These are phyloP conservation scores for Sabuloglossum arenarium DNA, from an alignment of 495 filamentous ascomycete genomes.

Conservation along the genomic window DNA sequence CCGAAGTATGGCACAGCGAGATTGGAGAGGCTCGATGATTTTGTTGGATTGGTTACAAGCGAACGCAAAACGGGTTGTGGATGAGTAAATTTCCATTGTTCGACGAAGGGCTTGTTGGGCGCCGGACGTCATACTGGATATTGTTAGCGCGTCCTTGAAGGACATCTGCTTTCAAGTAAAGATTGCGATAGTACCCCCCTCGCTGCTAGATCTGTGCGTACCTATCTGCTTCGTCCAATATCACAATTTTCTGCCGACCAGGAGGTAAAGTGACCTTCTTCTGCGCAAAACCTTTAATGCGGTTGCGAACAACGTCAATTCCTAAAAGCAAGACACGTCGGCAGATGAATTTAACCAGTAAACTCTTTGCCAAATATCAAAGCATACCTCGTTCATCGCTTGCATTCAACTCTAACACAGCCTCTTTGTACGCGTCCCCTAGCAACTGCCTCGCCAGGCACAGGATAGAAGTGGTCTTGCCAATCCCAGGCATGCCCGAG, in stretches of 20 bases:
- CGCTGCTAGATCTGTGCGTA: not conserved
- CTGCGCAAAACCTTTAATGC: constrained; percentile 97
- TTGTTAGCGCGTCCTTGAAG: not conserved
- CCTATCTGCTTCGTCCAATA: constrained; percentile 83
- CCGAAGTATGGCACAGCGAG: constrained; percentile 86
- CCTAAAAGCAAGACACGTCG: constrained; percentile 20
- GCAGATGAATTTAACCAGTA: not conserved
- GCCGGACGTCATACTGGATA: constrained; percentile 67
- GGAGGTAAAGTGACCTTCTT: constrained; percentile 93
- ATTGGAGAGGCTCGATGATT: constrained; percentile 96
- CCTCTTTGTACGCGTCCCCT: constrained; percentile 91
- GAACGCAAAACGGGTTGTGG: constrained; percentile 93
- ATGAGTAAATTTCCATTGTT: constrained; percentile 98
- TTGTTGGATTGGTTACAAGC: constrained; percentile 98
- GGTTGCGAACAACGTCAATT: constrained; percentile 95
- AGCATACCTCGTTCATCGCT: constrained; percentile 70
- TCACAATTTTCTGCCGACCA: constrained; percentile 87
- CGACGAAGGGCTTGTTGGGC: constrained; percentile 89
- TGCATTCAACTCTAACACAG: constrained; percentile 88
- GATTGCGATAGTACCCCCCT: constrained; percentile 1
- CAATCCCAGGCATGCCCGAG: constrained; percentile 96
- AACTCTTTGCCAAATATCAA: not conserved
- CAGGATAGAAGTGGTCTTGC: constrained; percentile 92
- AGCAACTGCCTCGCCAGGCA: constrained; percentile 85
- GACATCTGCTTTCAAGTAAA: not conserved